Percentiles rank a stretch among this genome's conserved stretches.
These are phyloP conservation scores for Isochrysis galbana DNA, from an alignment of 78 protist genomes.

Conservation along the genomic window DNA sequence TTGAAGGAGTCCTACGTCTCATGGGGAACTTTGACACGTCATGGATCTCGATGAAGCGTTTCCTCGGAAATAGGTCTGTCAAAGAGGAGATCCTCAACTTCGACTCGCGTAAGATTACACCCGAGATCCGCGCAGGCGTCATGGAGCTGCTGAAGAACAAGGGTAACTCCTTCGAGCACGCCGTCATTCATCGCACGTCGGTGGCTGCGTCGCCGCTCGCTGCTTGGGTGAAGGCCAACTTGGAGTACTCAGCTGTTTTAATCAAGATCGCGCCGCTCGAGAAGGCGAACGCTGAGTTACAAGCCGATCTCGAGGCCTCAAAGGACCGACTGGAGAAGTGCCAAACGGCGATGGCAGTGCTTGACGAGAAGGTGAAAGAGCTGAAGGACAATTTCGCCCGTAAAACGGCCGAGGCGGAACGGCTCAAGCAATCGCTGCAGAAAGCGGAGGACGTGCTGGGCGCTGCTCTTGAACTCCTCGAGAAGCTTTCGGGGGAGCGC, in stretches of 20 bases:
- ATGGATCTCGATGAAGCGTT: constrained; percentile 77
- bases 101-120: constrained; percentile 61
- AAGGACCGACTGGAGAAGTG: constrained; percentile 26
- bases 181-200: constrained; percentile 54
- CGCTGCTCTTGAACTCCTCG: constrained; percentile 64
- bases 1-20: constrained; percentile 76
- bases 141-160: constrained; percentile 35
- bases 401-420: constrained; percentile 67
- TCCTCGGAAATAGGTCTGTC: constrained; percentile 57
- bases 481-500: constrained; percentile 75
- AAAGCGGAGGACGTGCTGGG: constrained; percentile 43
- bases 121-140: constrained; percentile 46
- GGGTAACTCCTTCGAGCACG: constrained; percentile 60
- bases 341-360: constrained; percentile 25
- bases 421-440: constrained; percentile 41
- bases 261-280: constrained; percentile 5
- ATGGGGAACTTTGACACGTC: constrained; percentile 74
- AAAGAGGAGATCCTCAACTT: constrained; percentile 66
- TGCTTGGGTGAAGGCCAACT: constrained; percentile 79
- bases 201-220: constrained; percentile 85
- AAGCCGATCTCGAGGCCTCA: not conserved
- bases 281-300: constrained; percentile 46
- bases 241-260: constrained; percentile 65
- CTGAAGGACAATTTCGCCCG: constrained; percentile 52
- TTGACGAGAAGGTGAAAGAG: constrained; percentile 59